Percentiles rank a stretch among this genome's conserved stretches.
These are phyloP conservation scores for Tylopilus sp. DNA, from an alignment of 768 basidiomycete genomes.

Conservation along the genomic window DNA sequence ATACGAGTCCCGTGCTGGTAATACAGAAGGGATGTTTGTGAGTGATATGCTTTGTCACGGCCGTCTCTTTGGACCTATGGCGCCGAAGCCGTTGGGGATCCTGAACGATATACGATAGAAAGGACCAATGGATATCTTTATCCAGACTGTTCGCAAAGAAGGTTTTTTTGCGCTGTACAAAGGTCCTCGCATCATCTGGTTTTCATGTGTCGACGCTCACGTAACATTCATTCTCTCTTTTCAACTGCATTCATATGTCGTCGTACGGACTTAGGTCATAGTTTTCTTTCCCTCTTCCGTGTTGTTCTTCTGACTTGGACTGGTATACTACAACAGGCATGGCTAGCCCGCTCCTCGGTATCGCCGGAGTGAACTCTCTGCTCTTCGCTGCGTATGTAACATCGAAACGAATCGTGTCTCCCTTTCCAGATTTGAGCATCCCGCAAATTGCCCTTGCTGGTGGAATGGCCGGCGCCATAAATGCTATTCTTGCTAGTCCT, in stretches of 20 bases:
- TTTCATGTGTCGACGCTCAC: not conserved
- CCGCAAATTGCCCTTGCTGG: slow-evolving; percentile 82
- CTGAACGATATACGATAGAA: slow-evolving; percentile 45
- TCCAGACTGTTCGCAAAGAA: slow-evolving; percentile 78
- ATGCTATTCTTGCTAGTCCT: slow-evolving; percentile 88
- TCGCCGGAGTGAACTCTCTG: slow-evolving; percentile 94
- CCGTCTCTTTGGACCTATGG: not conserved
- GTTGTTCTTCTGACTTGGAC: not conserved
- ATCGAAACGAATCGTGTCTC: slow-evolving; percentile 80
- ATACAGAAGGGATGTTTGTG: slow-evolving; percentile 82
- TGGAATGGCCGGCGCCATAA: slow-evolving; percentile 87
- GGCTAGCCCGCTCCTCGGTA: slow-evolving; percentile 86
- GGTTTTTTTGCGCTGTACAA: slow-evolving; percentile 94
- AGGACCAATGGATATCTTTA: slow-evolving; percentile 89
- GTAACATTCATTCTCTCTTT: not conserved
- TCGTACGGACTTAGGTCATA: not conserved
- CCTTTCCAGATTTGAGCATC: slow-evolving; percentile 81
- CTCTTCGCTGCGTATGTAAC: slow-evolving; percentile 89
- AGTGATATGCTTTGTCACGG: slow-evolving; percentile 42
- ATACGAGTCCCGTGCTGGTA: slow-evolving; percentile 1
- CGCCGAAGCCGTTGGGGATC: not conserved
- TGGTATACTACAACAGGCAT: slow-evolving; percentile 46
- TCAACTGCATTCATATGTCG: not conserved
- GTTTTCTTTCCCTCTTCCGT: not conserved
- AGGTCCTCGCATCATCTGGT: slow-evolving; percentile 44